Conservation (phyloP, 2,329 filamentous ascomycete genomes). For the Cytospora mali region DNA sequence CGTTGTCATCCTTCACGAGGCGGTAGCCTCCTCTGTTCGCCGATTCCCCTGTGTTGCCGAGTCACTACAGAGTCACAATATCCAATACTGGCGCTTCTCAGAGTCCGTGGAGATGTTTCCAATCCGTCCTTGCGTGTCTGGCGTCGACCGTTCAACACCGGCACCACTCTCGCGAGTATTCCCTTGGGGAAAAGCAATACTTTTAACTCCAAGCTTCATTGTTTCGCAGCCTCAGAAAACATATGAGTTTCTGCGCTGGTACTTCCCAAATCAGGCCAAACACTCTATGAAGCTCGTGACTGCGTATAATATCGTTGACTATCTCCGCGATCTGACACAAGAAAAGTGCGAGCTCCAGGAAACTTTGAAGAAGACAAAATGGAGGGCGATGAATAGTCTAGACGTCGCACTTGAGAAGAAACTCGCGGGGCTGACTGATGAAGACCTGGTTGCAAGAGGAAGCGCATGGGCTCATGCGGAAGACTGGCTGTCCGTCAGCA, state of each 20-base stretch:
- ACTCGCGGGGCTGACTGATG: constrained; percentile 16
- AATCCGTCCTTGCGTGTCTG: constrained; percentile 36
- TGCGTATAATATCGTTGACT: constrained; percentile 40
- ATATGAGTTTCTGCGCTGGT: constrained; percentile 47
- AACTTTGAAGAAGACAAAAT: constrained; percentile 24
- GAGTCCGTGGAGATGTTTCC: constrained; percentile 37
- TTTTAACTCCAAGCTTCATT: constrained; percentile 54
- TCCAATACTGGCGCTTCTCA: constrained; percentile 46
- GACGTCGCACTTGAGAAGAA: constrained; percentile 20
- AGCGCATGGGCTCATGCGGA: constrained; percentile 10
- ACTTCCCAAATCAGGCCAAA: constrained; percentile 32
- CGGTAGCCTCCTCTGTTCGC: constrained; percentile 41
- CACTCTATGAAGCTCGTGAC: constrained; percentile 40
- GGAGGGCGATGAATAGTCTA: constrained; percentile 8
- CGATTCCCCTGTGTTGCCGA: constrained; percentile 43
- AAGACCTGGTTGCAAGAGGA: constrained; percentile 22
- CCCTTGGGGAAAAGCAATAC: constrained; percentile 47
- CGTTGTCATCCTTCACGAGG: constrained; percentile 51
- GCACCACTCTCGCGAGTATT: constrained; percentile 41
- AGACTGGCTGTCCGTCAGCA: constrained; percentile 10
- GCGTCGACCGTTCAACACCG: not conserved
- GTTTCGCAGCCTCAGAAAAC: constrained; percentile 47
- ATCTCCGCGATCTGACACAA: constrained; percentile 39
- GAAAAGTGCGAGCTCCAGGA: constrained; percentile 37
- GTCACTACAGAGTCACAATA: constrained; percentile 37